phyloP scores from a whole-genome alignment of 495 filamentous ascomycete genomes.

The Penicillium riverlandense region DNA sequence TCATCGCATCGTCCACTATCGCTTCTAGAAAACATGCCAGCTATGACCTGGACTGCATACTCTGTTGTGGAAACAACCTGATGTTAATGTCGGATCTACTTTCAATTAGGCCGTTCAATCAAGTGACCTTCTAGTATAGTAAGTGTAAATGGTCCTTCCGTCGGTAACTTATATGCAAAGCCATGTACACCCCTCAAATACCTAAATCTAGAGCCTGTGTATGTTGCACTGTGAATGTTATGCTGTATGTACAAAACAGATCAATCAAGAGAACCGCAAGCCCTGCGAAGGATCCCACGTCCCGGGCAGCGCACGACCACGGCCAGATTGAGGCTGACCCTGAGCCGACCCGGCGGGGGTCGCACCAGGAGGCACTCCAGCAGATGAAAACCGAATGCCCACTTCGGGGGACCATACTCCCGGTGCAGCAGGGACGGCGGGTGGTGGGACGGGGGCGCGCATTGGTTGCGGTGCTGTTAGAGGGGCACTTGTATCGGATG shows the following conservation, averaged over 20 bases:
- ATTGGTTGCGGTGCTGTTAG: conserved; percentile 50
- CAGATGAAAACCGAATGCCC: conserved; percentile 63
- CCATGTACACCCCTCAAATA: too few species aligned
- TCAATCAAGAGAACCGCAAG: conserved; percentile 50
- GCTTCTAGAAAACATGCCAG: too few species aligned
- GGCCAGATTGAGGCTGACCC: conserved; percentile 8
- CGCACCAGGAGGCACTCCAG: conserved; percentile 10
- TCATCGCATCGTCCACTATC: too few species aligned
- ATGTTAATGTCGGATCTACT: too few species aligned
- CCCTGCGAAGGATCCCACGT: conserved; percentile 59
- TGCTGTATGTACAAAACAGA: not conserved
- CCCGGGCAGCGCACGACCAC: conserved; percentile 7
- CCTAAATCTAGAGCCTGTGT: too few species aligned
- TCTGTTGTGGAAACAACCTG: too few species aligned
- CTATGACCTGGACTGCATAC: too few species aligned
- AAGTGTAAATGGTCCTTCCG: too few species aligned
- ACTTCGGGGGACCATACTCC: conserved; percentile 74
- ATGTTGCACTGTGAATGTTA: not conserved
- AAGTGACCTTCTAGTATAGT: too few species aligned
- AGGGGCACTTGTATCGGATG: conserved; percentile 21
- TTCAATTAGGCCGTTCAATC: too few species aligned
- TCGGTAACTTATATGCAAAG: too few species aligned
- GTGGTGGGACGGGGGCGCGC: conserved; percentile 45
- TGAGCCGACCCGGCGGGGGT: conserved; percentile 7
- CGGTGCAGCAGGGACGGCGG: conserved; percentile 38